These are phyloP conservation scores for Crithidia expoeki DNA, from an alignment of 208 protist genomes.

Conservation along the genomic window DNA sequence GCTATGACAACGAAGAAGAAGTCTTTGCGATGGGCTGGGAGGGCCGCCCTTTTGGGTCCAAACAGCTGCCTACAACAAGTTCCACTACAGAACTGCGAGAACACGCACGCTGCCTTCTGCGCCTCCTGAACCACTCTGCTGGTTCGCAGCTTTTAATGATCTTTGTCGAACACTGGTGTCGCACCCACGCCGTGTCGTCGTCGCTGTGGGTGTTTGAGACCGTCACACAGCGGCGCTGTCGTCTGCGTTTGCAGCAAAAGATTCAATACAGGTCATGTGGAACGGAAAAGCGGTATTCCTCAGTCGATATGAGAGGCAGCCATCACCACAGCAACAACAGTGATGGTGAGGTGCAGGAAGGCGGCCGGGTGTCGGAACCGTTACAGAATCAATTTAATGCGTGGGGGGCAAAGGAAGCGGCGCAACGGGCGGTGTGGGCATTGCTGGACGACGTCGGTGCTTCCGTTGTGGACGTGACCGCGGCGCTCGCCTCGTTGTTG, in stretches of 20 bases:
- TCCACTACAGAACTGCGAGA: not conserved
- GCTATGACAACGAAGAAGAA: slow-evolving; percentile 9
- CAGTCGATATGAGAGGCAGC: not conserved
- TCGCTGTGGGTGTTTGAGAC: slow-evolving; percentile 30
- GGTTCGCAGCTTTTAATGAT: slow-evolving; percentile 13
- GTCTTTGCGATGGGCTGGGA: slow-evolving; percentile 15
- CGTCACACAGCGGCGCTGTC: slow-evolving; percentile 14
- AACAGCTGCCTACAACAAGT: not conserved
- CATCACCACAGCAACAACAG: too few relatives aligned
- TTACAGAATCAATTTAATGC: not conserved
- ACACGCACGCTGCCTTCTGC: slow-evolving; percentile 6
- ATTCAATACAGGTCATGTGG: not conserved
- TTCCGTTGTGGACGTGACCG: slow-evolving; percentile 12
- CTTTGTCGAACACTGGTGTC: slow-evolving; percentile 22
- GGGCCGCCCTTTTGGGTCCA: not conserved
- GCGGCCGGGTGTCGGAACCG: not conserved
- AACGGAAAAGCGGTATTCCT: not conserved
- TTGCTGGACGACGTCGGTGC: slow-evolving; percentile 17
- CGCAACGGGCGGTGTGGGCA: slow-evolving; percentile 14
- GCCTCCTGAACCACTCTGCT: slow-evolving; percentile 14
- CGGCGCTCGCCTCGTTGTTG: slow-evolving; percentile 5
- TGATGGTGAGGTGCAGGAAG: not conserved
- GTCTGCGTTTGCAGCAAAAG: slow-evolving; percentile 1
- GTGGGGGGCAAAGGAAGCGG: slow-evolving; percentile 15
- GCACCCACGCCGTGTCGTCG: slow-evolving; percentile 5